Evolutionary conservation across 768 basidiomycete genomes (phyloP).

Genomic region (Rickenella mellea): DNA sequence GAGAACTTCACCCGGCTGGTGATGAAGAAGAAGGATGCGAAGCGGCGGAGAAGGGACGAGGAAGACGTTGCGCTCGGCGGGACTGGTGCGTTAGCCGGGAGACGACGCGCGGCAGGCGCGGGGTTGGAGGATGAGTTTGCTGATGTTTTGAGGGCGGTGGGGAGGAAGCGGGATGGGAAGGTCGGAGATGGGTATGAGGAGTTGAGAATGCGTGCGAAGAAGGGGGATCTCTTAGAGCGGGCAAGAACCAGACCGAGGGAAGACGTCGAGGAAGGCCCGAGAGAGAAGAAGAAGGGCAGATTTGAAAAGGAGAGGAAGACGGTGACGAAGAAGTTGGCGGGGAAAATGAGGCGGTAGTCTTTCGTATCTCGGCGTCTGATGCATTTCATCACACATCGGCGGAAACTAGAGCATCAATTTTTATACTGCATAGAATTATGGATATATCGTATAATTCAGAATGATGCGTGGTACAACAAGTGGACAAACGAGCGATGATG

Average conservation of each 20-base stretch:
- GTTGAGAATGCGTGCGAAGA: slow-evolving; percentile 59
- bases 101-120: slow-evolving; percentile 49
- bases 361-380: too few species aligned
- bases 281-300: slow-evolving; percentile 27
- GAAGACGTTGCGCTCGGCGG: slow-evolving; percentile 83
- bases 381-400: too few species aligned
- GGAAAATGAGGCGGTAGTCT: slow-evolving; percentile 2
- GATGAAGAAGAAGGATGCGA: slow-evolving; percentile 82
- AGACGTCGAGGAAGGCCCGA: slow-evolving; percentile 21
- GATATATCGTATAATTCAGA: too few species aligned
- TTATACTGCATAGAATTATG: too few species aligned
- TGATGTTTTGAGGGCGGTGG: slow-evolving; percentile 62
- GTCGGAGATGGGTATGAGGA: slow-evolving; percentile 76
- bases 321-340: slow-evolving; percentile 20
- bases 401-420: too few species aligned
- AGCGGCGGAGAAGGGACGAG: slow-evolving; percentile 68
- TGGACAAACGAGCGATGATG: too few species aligned
- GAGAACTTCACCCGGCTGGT: slow-evolving; percentile 87
- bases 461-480: too few species aligned
- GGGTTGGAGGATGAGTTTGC: slow-evolving; percentile 80
- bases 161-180: slow-evolving; percentile 28
- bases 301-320: slow-evolving; percentile 35
- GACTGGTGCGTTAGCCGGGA: slow-evolving; percentile 32
- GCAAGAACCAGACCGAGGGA: slow-evolving; percentile 33
- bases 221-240: slow-evolving; percentile 48